phyloP scores from a whole-genome alignment of 768 basidiomycete genomes.

The Pulveroboletus sp. region DNA sequence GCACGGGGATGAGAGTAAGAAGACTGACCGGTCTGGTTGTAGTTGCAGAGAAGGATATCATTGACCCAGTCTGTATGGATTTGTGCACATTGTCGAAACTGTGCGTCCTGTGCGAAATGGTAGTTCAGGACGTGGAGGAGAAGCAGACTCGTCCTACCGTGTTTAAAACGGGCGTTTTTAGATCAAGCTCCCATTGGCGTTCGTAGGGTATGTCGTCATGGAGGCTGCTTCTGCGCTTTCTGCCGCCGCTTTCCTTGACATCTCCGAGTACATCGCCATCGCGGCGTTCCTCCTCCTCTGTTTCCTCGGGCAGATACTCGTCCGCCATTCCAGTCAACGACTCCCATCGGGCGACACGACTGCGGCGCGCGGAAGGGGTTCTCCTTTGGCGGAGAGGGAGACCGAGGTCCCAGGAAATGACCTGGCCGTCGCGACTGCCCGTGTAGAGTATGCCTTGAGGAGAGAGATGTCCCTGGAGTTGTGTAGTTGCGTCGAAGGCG shows the following conservation, averaged over 20 bases:
- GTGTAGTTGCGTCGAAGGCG: conserved; percentile 84
- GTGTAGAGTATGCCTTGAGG: conserved; percentile 91
- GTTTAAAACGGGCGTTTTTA: conserved; percentile 44
- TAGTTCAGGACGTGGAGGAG: conserved; percentile 1
- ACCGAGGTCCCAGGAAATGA: conserved; percentile 85
- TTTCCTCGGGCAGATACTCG: conserved; percentile 62
- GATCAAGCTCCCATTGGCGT: conserved; percentile 78
- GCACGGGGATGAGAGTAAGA: background rate
- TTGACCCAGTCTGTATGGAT: conserved; percentile 96
- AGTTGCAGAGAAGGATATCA: conserved; percentile 87
- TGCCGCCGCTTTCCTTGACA: conserved; percentile 43
- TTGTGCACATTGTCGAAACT: conserved; percentile 87
- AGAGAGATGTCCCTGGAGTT: conserved; percentile 55
- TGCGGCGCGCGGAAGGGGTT: conserved; percentile 19
- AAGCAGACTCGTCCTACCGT: conserved; percentile 39
- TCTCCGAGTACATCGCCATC: conserved; percentile 81
- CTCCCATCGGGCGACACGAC: conserved; percentile 60
- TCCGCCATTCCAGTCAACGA: conserved; percentile 83
- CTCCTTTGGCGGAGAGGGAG: conserved; percentile 54
- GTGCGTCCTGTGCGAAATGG: conserved; percentile 41
- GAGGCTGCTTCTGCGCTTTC: conserved; percentile 31
- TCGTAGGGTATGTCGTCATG: conserved; percentile 54
- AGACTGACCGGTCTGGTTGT: conserved; percentile 77
- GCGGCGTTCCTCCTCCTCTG: conserved; percentile 61
- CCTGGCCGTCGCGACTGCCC: conserved; percentile 83